Percentiles rank a stretch among this genome's conserved stretches.
These are phyloP conservation scores for Alectoria sarmentosa DNA, from an alignment of 495 filamentous ascomycete genomes.

Conservation along the genomic window DNA sequence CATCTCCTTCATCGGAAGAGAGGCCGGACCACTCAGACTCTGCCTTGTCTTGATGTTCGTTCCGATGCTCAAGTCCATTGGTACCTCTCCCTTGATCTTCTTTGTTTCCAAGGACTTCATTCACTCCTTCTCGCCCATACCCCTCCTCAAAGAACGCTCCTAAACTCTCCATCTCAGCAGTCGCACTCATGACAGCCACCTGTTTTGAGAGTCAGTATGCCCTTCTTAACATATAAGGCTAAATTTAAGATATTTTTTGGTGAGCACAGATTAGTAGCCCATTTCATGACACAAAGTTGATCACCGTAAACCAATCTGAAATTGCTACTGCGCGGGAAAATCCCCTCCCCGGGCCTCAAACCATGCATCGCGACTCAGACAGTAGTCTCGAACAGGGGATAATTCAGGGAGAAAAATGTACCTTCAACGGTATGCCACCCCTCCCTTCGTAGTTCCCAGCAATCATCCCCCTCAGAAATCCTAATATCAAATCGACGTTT, in stretches of 20 bases:
- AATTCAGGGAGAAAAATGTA: background rate
- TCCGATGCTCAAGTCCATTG: constrained; percentile 1
- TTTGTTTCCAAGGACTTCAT: background rate
- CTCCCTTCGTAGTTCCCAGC: constrained; percentile 49
- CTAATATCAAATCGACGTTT: constrained; percentile 87
- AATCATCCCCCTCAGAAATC: constrained; percentile 75
- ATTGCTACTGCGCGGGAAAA: background rate
- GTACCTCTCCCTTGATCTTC: background rate
- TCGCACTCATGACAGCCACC: constrained; percentile 94
- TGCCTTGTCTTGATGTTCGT: constrained; percentile 5
- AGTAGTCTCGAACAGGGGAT: background rate
- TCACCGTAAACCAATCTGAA: background rate
- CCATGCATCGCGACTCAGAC: background rate
- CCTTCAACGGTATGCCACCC: constrained; percentile 67
- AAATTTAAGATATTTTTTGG: background rate
- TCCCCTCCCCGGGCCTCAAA: background rate
- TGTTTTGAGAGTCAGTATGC: background rate
- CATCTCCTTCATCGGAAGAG: constrained; percentile 16
- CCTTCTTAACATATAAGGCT: background rate
- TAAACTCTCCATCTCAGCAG: constrained; percentile 75
- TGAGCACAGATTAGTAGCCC: background rate
- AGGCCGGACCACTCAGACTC: constrained; percentile 27
- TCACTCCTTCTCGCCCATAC: constrained; percentile 16
- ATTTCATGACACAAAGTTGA: background rate
- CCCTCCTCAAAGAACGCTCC: constrained; percentile 62